Conservation (phyloP, 1,139 yeast genomes). For the Candida glucosophila region DNA sequence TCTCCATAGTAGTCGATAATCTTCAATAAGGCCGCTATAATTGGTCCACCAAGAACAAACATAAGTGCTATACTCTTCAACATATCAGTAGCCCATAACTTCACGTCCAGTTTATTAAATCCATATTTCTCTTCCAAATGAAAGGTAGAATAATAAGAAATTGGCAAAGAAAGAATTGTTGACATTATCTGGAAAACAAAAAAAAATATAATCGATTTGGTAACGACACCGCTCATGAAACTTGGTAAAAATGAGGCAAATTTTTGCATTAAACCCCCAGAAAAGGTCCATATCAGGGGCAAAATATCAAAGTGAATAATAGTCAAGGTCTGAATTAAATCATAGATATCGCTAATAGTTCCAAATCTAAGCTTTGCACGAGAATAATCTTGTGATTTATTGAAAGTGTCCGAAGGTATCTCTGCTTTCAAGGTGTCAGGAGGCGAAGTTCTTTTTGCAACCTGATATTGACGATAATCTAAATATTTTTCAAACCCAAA, state of each 20-base stretch:
- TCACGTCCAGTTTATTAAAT: constrained; percentile 74
- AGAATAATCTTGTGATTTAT: constrained; percentile 72
- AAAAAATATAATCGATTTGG: constrained; percentile 63
- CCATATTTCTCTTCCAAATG: constrained; percentile 90
- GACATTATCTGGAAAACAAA: constrained; percentile 35
- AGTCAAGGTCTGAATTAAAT: constrained; percentile 48
- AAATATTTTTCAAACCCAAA: constrained; percentile 68
- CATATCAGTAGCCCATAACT: constrained; percentile 64
- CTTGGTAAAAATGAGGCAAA: constrained; percentile 30
- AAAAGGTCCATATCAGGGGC: constrained; percentile 59
- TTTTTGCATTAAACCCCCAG: constrained; percentile 32
- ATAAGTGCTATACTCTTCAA: constrained; percentile 52
- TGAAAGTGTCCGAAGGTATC: constrained; percentile 63
- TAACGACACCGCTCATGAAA: constrained; percentile 45
- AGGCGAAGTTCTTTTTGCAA: constrained; percentile 43
- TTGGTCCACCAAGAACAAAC: constrained; percentile 59
- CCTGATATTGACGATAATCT: constrained; percentile 68
- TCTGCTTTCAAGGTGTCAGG: constrained; percentile 61
- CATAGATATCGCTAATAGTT: constrained; percentile 44
- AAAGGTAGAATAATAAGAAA: constrained; percentile 68
- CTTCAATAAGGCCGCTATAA: constrained; percentile 67
- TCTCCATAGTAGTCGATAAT: constrained; percentile 77
- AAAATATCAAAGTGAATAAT: constrained; percentile 54
- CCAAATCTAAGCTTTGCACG: constrained; percentile 74
- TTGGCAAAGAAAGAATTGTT: constrained; percentile 53